Evolutionary conservation across 2,329 filamentous ascomycete species (phyloP), one percentile per base, ranked within the genome.

Genomic region (Xylaria sp.): DNA sequence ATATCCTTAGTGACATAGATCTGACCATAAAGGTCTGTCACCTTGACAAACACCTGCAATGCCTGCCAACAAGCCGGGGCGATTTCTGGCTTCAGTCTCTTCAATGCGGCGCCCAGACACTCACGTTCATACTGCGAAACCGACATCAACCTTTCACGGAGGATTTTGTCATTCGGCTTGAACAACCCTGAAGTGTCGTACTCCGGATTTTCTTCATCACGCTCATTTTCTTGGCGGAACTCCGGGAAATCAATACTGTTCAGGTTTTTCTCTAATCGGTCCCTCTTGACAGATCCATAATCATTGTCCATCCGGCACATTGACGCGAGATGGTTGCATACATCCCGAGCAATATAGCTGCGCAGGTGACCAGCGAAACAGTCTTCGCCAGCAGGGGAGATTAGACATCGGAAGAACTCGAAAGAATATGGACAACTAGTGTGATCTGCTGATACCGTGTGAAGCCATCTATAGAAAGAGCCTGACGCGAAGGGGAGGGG

Each of bases 11-110:
- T 54, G 5, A 79, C 72, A 66, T 80, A 80, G 8, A 81, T 78
- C 63, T 80, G 76, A 1, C 78, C 79, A 65, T 73, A 79, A 25
- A 80, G 50, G 59, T 80, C 78, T 9, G 78, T 78, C 23, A 79
- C 74, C 65, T 77, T 68, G 9, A 76, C 51, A 60, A 79, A 80
- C 9, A 77, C 29, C 27, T 47, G 76, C 40, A 5, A 42, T 10
- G 37, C 37, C 12, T 16, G 37, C 37, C 37, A 40, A 3, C 9
- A 13, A 40, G 37, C 13, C 13, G 37, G 3, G 12, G 37, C 4
- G 13, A 40, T 16, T 10, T 21, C 48, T 23, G n/a, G 16, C 8
- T 51, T 21, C 40, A 66, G 37, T 5, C 35, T 1, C 5, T 61
- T 32, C 25, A 66, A 12, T n/a, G 64, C 48, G 8, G n/a, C 48